phyloP scores from a whole-genome alignment of 805 yeast genomes.

The Spathaspora arborariae region DNA sequence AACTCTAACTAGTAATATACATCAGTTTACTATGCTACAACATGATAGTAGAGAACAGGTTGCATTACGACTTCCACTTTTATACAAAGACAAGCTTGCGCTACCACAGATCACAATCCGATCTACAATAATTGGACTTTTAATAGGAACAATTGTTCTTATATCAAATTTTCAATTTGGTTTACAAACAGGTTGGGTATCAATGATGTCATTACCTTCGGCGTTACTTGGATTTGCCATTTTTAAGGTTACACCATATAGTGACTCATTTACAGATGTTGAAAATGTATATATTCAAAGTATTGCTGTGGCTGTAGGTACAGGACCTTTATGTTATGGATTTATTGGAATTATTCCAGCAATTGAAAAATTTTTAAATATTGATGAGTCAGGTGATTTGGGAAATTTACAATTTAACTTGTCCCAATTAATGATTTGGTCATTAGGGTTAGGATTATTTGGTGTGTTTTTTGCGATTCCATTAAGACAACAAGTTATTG shows the following conservation, averaged over 20 bases:
- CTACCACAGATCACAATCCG: slow-evolving; percentile 68
- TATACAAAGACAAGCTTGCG: slow-evolving; percentile 40
- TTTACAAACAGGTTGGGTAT: slow-evolving; percentile 97
- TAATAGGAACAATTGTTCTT: slow-evolving; percentile 83
- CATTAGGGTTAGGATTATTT: slow-evolving; percentile 81
- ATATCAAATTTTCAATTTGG: slow-evolving; percentile 95
- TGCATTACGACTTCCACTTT: too few species aligned
- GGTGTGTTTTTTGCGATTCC: slow-evolving; percentile 96
- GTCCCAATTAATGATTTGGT: slow-evolving; percentile 71
- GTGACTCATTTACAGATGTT: slow-evolving; percentile 59
- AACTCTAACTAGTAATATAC: too few species aligned
- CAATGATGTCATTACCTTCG: slow-evolving; percentile 97
- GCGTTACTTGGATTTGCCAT: slow-evolving; percentile 84
- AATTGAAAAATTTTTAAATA: slow-evolving; percentile 78
- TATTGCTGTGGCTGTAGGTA: slow-evolving; percentile 94
- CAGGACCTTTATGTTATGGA: slow-evolving; percentile 95
- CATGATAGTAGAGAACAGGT: too few species aligned
- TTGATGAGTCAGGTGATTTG: slow-evolving; percentile 69
- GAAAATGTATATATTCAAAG: slow-evolving; percentile 92
- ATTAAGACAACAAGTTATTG: slow-evolving; percentile 76
- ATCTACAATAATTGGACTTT: slow-evolving; percentile 70
- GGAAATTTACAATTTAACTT: slow-evolving; percentile 31
- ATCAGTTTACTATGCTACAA: too few species aligned
- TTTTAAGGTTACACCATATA: slow-evolving; percentile 59
- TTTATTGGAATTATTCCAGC: slow-evolving; percentile 96